A percentile compares a stretch with the other conserved stretches of the same genome.
Conservation (phyloP, 2,329 filamentous ascomycete genomes). For the Exophiala bonariae region DNA sequence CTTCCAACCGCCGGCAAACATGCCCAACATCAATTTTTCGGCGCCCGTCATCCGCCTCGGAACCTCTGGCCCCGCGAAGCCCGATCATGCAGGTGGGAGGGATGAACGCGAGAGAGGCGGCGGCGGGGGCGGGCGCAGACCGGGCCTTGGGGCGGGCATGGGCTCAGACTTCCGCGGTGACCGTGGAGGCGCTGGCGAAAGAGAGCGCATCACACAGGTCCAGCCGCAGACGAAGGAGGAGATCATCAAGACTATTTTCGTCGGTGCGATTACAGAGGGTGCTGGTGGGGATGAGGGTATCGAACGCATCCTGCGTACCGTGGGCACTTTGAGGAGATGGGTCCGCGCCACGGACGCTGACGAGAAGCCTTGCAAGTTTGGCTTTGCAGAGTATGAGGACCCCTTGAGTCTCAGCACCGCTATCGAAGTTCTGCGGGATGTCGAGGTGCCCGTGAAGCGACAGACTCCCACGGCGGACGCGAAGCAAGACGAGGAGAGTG, state of each 20-base stretch:
- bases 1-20: conserved; percentile 86
- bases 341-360: conserved; percentile 76
- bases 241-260: conserved; percentile 85
- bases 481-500: conserved; percentile 31
- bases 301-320: conserved; percentile 74
- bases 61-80: conserved; percentile 67
- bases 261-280: conserved; percentile 81
- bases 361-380: conserved; percentile 81
- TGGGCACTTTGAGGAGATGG: conserved; percentile 81
- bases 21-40: conserved; percentile 98
- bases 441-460: conserved; percentile 78
- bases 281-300: conserved; percentile 74
- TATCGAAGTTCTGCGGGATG: conserved; percentile 77
- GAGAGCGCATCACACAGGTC: conserved; percentile 68
- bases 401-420: conserved; percentile 82
- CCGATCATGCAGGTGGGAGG: conserved; percentile 44
- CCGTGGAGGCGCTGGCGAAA: conserved; percentile 50
- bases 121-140: conserved; percentile 45
- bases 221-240: conserved; percentile 86
- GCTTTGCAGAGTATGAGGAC: conserved; percentile 94
- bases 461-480: conserved; percentile 52
- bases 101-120: conserved; percentile 44
- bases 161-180: conserved; percentile 34
- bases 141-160: conserved; percentile 58
- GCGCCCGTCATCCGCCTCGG: conserved; percentile 94